Conservation (phyloP, 495 filamentous ascomycete species). For the Podospora appendiculata region DNA sequence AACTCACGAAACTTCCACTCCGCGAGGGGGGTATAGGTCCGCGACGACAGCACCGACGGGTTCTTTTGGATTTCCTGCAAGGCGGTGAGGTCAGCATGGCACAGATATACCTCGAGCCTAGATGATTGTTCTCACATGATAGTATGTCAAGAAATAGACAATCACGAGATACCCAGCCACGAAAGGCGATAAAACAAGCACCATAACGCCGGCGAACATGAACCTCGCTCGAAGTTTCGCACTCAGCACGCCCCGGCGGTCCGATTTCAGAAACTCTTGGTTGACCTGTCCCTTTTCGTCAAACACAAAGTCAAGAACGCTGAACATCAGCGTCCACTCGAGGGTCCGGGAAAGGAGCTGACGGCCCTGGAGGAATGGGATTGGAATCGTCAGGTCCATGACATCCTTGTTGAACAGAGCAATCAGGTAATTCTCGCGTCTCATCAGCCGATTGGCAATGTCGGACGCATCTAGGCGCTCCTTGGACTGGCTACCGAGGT, state of each 20-base stretch:
- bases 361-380: conserved; percentile 73
- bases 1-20: conserved; percentile 99
- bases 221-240: conserved; percentile 67
- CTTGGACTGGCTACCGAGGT: conserved; percentile 78
- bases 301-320: conserved; percentile 90
- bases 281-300: conserved; percentile 78
- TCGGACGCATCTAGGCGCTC: conserved; percentile 94
- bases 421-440: conserved; percentile 92
- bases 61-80: conserved; percentile 82
- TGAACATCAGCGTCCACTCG: conserved; percentile 82
- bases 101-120: not conserved
- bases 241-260: conserved; percentile 71
- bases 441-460: conserved; percentile 95
- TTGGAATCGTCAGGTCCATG: conserved; percentile 72
- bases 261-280: conserved; percentile 73
- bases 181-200: conserved; percentile 76
- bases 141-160: conserved; percentile 86
- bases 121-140: conserved; percentile 54
- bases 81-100: conserved; percentile 6
- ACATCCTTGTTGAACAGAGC: conserved; percentile 96
- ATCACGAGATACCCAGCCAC: conserved; percentile 74
- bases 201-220: conserved; percentile 73
- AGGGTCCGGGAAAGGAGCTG: conserved; percentile 74
- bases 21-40: conserved; percentile 86
- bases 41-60: conserved; percentile 66